Conservation (phyloP, 1,284 basidiomycete genomes). For the Ceratobasidium sp. region DNA sequence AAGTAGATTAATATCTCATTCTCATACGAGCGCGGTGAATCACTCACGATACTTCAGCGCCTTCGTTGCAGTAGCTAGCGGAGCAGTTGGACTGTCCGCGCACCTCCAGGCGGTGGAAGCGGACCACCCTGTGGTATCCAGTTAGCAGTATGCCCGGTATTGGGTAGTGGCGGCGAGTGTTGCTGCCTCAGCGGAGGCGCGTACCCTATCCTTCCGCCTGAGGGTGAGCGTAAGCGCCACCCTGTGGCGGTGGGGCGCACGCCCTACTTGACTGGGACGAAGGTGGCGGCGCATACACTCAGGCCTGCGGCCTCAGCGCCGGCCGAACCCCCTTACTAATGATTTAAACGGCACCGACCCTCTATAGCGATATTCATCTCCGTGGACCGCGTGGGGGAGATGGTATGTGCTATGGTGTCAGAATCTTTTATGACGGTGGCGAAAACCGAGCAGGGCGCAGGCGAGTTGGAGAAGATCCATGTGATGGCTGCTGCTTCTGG, state of each 20-base stretch:
- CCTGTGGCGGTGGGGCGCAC: slow-evolving; percentile 47
- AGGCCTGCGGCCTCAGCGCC: slow-evolving; percentile 46
- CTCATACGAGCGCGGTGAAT: slow-evolving; percentile 47
- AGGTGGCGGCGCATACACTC: slow-evolving; percentile 56
- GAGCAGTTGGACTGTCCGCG: slow-evolving; percentile 57
- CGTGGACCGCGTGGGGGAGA: slow-evolving; percentile 55
- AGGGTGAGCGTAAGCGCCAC: slow-evolving; percentile 55
- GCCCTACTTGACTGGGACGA: slow-evolving; percentile 41
- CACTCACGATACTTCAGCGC: slow-evolving; percentile 86
- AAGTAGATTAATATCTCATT: slow-evolving; percentile 59
- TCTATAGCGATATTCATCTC: slow-evolving; percentile 51
- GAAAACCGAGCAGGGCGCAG: slow-evolving; percentile 61
- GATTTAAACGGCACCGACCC: slow-evolving; percentile 46
- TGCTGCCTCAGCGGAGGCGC: slow-evolving; percentile 55
- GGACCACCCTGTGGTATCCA: slow-evolving; percentile 46
- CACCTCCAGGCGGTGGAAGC: slow-evolving; percentile 51
- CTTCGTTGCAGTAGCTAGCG: slow-evolving; percentile 59
- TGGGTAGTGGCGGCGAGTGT: slow-evolving; percentile 35
- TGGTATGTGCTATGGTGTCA: slow-evolving; percentile 47
- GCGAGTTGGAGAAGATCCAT: slow-evolving; percentile 87
- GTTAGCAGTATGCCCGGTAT: slow-evolving; percentile 19
- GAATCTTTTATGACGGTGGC: slow-evolving; percentile 51
- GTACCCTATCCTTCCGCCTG: slow-evolving; percentile 57
- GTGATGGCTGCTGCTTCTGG: slow-evolving; percentile 80
- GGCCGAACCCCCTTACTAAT: slow-evolving; percentile 29